Evolutionary conservation across 352 stramenopile genomes (phyloP).

Genomic region (Phytophthora boehmeriae): DNA sequence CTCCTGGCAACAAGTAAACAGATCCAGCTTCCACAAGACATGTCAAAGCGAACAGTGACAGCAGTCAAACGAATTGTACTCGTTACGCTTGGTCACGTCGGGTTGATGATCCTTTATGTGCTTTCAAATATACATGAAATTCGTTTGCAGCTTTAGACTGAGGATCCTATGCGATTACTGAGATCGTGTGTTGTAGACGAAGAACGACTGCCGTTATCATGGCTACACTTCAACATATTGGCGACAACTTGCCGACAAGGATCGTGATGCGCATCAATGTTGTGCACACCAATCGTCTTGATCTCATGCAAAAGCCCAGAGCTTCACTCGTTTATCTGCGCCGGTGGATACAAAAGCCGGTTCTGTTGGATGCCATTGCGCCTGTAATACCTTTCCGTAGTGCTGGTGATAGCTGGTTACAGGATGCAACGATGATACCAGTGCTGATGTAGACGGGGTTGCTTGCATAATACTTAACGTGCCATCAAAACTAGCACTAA

Average conservation of each 20-base stretch:
- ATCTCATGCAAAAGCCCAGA: conserved; percentile 55
- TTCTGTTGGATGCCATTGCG: conserved; percentile 59
- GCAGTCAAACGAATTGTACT: conserved; percentile 5
- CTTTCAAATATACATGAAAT: conserved; percentile 37
- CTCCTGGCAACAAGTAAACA: conserved; percentile 65
- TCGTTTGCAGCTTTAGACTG: conserved; percentile 18
- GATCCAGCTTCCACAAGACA: neutral
- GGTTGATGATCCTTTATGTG: conserved; percentile 21
- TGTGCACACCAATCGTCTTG: conserved; percentile 13
- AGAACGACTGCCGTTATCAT: neutral
- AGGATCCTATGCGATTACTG: conserved; percentile 1
- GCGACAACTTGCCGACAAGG: conserved; percentile 7
- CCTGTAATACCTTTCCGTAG: conserved; percentile 71
- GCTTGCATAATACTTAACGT: conserved; percentile 51
- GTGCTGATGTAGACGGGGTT: neutral
- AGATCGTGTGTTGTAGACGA: no score
- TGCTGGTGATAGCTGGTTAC: conserved; percentile 64
- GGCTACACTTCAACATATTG: conserved; percentile 14
- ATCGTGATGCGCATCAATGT: neutral
- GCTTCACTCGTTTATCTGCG: conserved; percentile 70
- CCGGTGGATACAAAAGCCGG: conserved; percentile 67
- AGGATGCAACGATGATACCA: conserved; percentile 26
- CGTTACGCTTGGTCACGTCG: conserved; percentile 11
- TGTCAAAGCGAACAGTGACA: conserved; percentile 19
- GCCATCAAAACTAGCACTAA: conserved; percentile 67